A percentile compares a stretch with the other conserved stretches of the same genome.
Evolutionary conservation across 768 basidiomycete genomes (phyloP).

Genomic region (Panus rudis): DNA sequence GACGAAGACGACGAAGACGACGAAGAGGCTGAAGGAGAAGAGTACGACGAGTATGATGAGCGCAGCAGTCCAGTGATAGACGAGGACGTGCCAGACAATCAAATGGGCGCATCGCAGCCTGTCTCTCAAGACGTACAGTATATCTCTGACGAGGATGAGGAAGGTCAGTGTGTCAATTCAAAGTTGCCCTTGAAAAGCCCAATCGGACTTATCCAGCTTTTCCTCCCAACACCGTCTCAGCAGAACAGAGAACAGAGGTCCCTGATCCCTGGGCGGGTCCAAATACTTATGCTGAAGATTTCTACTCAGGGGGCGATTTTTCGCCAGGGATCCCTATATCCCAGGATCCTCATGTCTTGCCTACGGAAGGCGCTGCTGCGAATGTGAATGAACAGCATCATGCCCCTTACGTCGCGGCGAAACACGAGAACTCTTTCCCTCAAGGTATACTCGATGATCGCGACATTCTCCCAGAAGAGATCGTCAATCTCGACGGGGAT

Average conservation of each 20-base stretch:
- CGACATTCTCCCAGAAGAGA: no score
- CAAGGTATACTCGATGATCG: no score
- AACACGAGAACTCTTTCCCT: no score
- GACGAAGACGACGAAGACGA: conserved; percentile 28
- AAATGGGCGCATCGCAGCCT: background rate
- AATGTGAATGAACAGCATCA: no score
- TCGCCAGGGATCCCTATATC: background rate
- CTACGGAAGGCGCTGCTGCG: conserved; percentile 17
- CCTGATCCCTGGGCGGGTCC: conserved; percentile 36
- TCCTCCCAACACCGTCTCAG: background rate
- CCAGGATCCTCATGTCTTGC: conserved; percentile 23
- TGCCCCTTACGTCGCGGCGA: no score
- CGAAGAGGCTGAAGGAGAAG: conserved; percentile 40
- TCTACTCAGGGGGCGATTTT: conserved; percentile 38
- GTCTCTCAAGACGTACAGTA: conserved; percentile 1
- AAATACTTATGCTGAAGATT: conserved; percentile 34
- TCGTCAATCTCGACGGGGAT: background rate
- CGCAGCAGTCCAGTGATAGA: conserved; percentile 6
- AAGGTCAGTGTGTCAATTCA: conserved; percentile 3
- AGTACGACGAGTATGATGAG: conserved; percentile 22
- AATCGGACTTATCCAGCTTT: conserved; percentile 5
- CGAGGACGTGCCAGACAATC: background rate
- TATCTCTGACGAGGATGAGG: conserved; percentile 8
- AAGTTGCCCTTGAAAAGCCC: background rate
- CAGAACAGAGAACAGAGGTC: conserved; percentile 20